These are phyloP conservation scores for Bombardia bombarda DNA, from an alignment of 495 filamentous ascomycete species.

Conservation along the genomic window DNA sequence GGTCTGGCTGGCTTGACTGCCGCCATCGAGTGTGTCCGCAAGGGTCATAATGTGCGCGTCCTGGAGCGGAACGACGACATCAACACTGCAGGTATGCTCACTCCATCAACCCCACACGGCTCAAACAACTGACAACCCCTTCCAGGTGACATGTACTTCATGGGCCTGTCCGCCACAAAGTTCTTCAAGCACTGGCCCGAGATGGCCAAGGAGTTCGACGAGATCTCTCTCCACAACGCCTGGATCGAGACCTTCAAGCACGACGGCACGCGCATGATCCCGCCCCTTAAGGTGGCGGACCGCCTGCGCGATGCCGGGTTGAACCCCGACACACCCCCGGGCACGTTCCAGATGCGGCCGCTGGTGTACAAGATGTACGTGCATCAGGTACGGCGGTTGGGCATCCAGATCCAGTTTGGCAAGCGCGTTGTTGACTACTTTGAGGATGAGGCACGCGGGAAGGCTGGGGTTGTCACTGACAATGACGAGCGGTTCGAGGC, in stretches of 20 bases:
- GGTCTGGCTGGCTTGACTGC: constrained; percentile 57
- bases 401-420: constrained; percentile 45
- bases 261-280: constrained; percentile 38
- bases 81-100: constrained; percentile 27
- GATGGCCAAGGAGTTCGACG: constrained; percentile 37
- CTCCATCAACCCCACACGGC: background rate
- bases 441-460: constrained; percentile 35
- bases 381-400: constrained; percentile 39
- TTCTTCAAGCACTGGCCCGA: constrained; percentile 53
- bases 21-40: constrained; percentile 55
- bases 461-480: constrained; percentile 38
- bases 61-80: constrained; percentile 42
- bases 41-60: constrained; percentile 54
- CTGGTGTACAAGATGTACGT: constrained; percentile 50
- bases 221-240: constrained; percentile 37
- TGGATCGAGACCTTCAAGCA: constrained; percentile 48
- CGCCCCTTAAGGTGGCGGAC: constrained; percentile 31
- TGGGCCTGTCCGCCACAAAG: constrained; percentile 39
- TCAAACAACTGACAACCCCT: background rate
- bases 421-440: constrained; percentile 42
- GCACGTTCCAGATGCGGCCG: constrained; percentile 39
- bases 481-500: constrained; percentile 42
- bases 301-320: constrained; percentile 27
- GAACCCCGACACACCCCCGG: constrained; percentile 29
- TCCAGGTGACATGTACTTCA: constrained; percentile 49